Evolutionary conservation across 2,329 filamentous ascomycete species (phyloP), one percentile per base, ranked within the genome.

Genomic region (Acrocalymma vagum): DNA sequence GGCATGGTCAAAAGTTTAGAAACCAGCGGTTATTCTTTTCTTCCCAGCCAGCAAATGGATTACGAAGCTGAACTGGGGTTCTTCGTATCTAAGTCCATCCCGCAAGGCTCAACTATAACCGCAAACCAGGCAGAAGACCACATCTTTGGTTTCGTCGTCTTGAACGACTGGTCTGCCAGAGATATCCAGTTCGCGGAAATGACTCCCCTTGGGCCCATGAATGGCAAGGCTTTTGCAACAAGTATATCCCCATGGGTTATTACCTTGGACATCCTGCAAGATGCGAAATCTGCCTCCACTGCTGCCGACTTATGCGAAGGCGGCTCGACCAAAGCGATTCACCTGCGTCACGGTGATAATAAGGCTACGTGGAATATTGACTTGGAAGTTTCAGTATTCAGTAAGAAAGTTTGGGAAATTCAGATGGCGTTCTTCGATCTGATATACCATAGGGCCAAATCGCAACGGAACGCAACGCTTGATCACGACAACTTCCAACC

Each of bases 81-180:
- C 34, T 69, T 73, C 37, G 53, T 77, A 8, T 68, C 65, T 17
- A 62, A 65, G 17, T 66, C 70, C 0, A 42, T 72, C 1, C 50
- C 65, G 0, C 63, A 60, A 10, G 73, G 73, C 5, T 42, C 67
- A 6, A 55, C 55, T 1, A 59, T 76, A 34, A 48, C 65, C 6
- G 67, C 72, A 23, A 48, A 51, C 7, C 46, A 71, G 5, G 71
- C 71, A 1, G 53, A 60, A 8, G 73, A 81, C 0, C 78, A 83
- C 46, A 79, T 84, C 10, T 84, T 84, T 59, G 81, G 81, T 0
- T 71, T 82, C 20, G 76, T 81, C 1, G 60, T 84, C 30, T 48
- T 84, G n/a, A 84, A 84, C 50, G 80, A 84, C 47, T 84, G 81
- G 81, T 77, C 25, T n/a, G 77, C 79, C 10, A 72, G 80, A 10